Conservation (phyloP, 176 grass and related monocot species). For the Phyllostachys edulis region DNA sequence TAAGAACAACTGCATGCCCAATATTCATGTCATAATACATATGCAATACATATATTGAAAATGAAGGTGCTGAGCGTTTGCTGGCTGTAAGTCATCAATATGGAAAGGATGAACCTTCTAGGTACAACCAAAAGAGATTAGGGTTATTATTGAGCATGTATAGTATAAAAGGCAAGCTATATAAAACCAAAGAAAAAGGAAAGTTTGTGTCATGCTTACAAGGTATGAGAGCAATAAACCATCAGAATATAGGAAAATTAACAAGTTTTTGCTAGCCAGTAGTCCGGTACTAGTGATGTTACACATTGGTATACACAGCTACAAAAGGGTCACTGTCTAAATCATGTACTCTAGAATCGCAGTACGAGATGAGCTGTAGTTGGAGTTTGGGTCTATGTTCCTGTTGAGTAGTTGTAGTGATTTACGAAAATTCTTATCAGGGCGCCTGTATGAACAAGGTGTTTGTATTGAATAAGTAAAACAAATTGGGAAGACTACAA, state of each 20-base stretch:
- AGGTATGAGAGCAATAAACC: constrained; percentile 1
- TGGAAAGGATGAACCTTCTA: not conserved
- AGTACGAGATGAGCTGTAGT: not conserved
- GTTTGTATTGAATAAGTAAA: constrained; percentile 15
- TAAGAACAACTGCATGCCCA: constrained; percentile 13
- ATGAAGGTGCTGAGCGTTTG: not conserved
- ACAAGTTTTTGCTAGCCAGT: not conserved
- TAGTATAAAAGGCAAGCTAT: not conserved
- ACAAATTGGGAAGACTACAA: constrained; percentile 9
- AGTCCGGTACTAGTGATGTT: not conserved
- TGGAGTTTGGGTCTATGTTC: not conserved
- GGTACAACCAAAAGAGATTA: not conserved
- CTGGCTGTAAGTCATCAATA: not conserved
- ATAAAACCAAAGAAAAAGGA: not conserved
- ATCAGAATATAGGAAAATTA: constrained; percentile 8
- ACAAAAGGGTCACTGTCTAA: not conserved
- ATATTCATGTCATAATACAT: not conserved
- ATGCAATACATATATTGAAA: not conserved
- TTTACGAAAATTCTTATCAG: constrained; percentile 3
- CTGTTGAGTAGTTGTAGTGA: not conserved
- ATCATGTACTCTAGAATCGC: constrained; percentile 1
- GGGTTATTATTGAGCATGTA: not conserved
- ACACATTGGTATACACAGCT: not conserved
- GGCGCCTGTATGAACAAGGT: not conserved
- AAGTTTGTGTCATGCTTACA: not conserved